A percentile compares a stretch with the other conserved stretches of the same genome.
These are phyloP conservation scores for Nadsonia starkeyi-henricii DNA, from an alignment of 1,139 yeast genomes.

Conservation along the genomic window DNA sequence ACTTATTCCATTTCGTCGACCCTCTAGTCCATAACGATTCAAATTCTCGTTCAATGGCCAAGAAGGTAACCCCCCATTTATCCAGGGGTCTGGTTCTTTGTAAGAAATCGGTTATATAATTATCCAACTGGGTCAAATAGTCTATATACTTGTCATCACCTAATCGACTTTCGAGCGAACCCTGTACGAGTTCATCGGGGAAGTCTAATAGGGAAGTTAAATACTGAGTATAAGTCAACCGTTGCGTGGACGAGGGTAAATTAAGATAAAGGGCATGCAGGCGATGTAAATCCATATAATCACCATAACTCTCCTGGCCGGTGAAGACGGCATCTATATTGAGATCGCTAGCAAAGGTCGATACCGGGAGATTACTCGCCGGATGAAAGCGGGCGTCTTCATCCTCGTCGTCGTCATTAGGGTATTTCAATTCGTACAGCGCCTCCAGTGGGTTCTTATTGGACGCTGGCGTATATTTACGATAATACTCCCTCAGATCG, in stretches of 20 bases:
- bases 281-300: conserved; percentile 41
- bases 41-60: conserved; percentile 25
- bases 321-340: conserved; percentile 37
- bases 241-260: conserved; percentile 21
- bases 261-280: conserved; percentile 40
- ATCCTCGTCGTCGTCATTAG: too few relatives aligned
- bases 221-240: conserved; percentile 37
- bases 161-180: conserved; percentile 12
- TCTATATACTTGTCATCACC: conserved; percentile 26
- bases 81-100: conserved; percentile 38
- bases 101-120: conserved; percentile 24
- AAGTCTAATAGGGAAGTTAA: conserved; percentile 33
- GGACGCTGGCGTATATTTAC: neutral
- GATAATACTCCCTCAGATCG: conserved; percentile 4
- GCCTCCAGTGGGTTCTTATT: too few relatives aligned
- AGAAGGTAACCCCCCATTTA: conserved; percentile 26
- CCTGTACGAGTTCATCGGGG: conserved; percentile 16
- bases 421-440: too few relatives aligned
- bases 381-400: neutral
- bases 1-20: conserved; percentile 3
- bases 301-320: conserved; percentile 52
- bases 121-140: conserved; percentile 32
- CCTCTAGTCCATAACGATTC: conserved; percentile 9
- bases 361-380: conserved; percentile 8
- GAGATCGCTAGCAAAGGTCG: conserved; percentile 33